phyloP scores from a whole-genome alignment of 192 early-diverging fungal genomes.

The Rhizoclosmatium globosum region DNA sequence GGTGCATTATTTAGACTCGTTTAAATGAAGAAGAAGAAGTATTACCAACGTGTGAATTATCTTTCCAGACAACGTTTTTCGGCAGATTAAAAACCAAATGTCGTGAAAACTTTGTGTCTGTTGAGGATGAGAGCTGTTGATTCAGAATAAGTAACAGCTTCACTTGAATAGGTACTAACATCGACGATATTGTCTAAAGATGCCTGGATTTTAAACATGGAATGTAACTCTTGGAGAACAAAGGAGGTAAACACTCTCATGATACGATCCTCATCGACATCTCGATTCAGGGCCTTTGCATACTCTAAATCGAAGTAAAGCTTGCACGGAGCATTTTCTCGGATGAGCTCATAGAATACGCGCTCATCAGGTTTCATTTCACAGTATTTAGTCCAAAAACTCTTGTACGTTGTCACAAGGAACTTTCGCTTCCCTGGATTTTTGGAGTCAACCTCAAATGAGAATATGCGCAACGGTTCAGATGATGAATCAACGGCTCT shows the following conservation, averaged over 20 bases:
- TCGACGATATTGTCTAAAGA: no score
- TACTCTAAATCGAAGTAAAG: conserved; percentile 51
- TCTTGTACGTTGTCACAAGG: conserved; percentile 22
- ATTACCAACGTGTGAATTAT: conserved; percentile 37
- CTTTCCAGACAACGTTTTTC: conserved; percentile 6
- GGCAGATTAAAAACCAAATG: conserved; percentile 42
- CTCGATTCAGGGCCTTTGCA: conserved; percentile 29
- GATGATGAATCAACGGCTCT: neutral
- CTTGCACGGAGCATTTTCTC: conserved; percentile 37
- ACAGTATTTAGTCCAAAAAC: conserved; percentile 40
- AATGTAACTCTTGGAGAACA: neutral
- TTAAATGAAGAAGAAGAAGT: no score
- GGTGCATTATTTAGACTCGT: neutral
- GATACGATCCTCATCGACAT: conserved; percentile 25
- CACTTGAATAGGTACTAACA: neutral
- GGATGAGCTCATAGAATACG: conserved; percentile 41
- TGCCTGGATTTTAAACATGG: neutral
- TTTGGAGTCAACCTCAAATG: conserved; percentile 27
- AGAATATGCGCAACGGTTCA: conserved; percentile 33
- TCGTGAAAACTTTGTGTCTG: conserved; percentile 38
- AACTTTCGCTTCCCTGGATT: conserved; percentile 42
- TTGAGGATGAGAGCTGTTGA: conserved; percentile 30
- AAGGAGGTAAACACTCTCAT: conserved; percentile 25
- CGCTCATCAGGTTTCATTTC: conserved; percentile 2
- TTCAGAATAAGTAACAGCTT: neutral